phyloP scores from a whole-genome alignment of 2,329 filamentous ascomycete genomes.

The Sordariomycetes sp. region DNA sequence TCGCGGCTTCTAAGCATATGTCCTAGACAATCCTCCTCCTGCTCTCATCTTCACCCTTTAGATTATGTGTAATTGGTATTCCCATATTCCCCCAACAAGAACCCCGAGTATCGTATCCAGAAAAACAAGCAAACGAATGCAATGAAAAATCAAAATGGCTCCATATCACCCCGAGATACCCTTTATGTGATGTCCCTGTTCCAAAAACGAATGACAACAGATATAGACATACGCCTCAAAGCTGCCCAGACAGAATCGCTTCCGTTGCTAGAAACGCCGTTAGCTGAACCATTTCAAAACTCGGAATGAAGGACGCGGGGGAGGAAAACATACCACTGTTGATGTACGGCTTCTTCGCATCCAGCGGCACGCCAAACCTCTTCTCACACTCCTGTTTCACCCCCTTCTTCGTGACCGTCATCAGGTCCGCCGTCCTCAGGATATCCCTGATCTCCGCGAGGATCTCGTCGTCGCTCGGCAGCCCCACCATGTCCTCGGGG shows the following conservation, averaged over 20 bases:
- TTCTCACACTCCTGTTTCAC: slow-evolving; percentile 90
- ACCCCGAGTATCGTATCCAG: neutral
- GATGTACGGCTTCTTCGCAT: slow-evolving; percentile 86
- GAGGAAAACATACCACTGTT: slow-evolving; percentile 60
- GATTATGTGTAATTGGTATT: neutral
- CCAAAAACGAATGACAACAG: neutral
- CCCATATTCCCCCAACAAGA: neutral
- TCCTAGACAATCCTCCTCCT: neutral
- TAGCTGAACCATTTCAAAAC: neutral
- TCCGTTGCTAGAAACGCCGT: slow-evolving; percentile 47
- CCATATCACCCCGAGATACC: neutral
- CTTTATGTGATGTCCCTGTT: slow-evolving; percentile 1
- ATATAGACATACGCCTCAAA: slow-evolving; percentile 31
- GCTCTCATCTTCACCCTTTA: too few relatives aligned
- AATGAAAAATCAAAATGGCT: neutral
- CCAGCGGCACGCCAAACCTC: slow-evolving; percentile 77
- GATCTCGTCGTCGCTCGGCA: slow-evolving; percentile 83
- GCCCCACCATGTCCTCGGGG: slow-evolving; percentile 57
- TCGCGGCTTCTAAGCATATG: neutral
- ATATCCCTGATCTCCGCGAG: slow-evolving; percentile 93
- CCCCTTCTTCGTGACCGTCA: slow-evolving; percentile 98
- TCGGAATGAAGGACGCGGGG: slow-evolving; percentile 14
- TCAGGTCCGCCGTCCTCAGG: slow-evolving; percentile 80
- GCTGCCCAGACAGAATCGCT: slow-evolving; percentile 65
- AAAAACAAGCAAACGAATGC: neutral